Evolutionary conservation across 1,139 yeast species (phyloP), one percentile per base, ranked within the genome.

Genomic region (Meyerozyma athensensis): DNA sequence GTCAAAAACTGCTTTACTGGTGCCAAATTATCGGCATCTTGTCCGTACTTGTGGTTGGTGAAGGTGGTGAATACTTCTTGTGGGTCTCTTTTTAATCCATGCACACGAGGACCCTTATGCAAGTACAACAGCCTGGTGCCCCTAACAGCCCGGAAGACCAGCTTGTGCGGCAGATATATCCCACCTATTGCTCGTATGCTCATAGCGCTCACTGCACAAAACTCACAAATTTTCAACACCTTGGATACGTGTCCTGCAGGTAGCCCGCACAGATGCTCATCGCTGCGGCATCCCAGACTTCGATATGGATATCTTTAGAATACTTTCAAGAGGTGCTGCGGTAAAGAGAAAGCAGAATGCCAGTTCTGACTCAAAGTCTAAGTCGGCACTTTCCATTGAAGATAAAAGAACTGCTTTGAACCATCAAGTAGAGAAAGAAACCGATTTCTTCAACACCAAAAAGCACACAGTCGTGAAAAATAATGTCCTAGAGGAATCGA

Each of bases 261-360:
- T 14, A 28, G 13, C 20, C 10, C 14, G 7, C 16, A 19, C 8
- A 17, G 14, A 13, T 23, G 20, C 36, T 26, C 28, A 18, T 13
- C 35, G 34, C 36, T 32, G 36, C 23, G n/a, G n/a, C n/a, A n/a
- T 32, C 22, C 23, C 36, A 34, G 20, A 9, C 13, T 10, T 28
- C 32, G 47, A 18, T 14, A 90, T 92, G 98, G 98, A 92, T 65
- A 83, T 90, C 46, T 90, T 92, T 58, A 72, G 87, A 51, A 80
- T 92, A 4, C 72, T 92, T 36, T 72, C 89, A 1, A 70, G 97
- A 54, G 97, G 97, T 16, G 96, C 97, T 0, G 72, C 80, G 17
- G 65, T 90, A 38, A 80, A 79, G 54, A 79, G 80, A 54, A 60
- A 72, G 30, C 74, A 68, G 49, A 60, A 53, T 12, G 59, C 58